Percentiles rank a stretch among this genome's conserved stretches.
Evolutionary conservation across 805 yeast species (phyloP).

Genomic region (Yamadazyma laniorum): DNA sequence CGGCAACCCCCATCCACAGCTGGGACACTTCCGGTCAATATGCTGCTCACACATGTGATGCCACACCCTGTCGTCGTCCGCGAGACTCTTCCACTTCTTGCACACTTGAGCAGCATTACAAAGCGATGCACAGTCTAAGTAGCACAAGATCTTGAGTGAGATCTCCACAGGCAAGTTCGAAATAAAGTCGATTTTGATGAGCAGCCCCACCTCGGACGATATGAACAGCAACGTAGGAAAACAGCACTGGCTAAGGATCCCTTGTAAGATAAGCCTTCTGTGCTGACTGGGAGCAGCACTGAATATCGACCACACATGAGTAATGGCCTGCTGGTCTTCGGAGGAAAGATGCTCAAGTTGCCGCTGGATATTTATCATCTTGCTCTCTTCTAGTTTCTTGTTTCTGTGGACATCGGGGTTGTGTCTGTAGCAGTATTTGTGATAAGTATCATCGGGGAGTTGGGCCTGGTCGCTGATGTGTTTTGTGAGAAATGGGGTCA

Average conservation of each 20-base stretch:
- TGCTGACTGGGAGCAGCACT: conserved; percentile 69
- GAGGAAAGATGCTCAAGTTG: conserved; percentile 57
- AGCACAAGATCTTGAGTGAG: conserved; percentile 79
- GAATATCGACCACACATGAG: conserved; percentile 82
- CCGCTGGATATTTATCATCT: conserved; percentile 63
- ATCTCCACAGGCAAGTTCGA: conserved; percentile 83
- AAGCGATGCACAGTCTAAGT: conserved; percentile 87
- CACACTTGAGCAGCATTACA: conserved; percentile 94
- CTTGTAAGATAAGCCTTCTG: conserved; percentile 75
- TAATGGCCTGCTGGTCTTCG: conserved; percentile 73
- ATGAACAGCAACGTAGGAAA: conserved; percentile 91
- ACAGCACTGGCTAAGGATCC: conserved; percentile 85
- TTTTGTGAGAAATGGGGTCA: conserved; percentile 41
- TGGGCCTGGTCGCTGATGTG: conserved; percentile 42
- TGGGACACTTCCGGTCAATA: conserved; percentile 94
- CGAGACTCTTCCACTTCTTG: conserved; percentile 79
- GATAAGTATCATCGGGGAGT: conserved; percentile 52
- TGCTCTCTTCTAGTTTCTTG: conserved; percentile 60
- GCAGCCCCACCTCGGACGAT: conserved; percentile 70
- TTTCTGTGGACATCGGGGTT: conserved; percentile 83
- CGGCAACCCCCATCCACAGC: conserved; percentile 99
- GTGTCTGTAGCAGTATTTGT: conserved; percentile 85
- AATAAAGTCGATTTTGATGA: conserved; percentile 87
- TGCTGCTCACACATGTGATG: conserved; percentile 98
- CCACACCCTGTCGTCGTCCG: conserved; percentile 98